Conservation (phyloP, 805 yeast genomes). For the Nakazawaea holstii region DNA sequence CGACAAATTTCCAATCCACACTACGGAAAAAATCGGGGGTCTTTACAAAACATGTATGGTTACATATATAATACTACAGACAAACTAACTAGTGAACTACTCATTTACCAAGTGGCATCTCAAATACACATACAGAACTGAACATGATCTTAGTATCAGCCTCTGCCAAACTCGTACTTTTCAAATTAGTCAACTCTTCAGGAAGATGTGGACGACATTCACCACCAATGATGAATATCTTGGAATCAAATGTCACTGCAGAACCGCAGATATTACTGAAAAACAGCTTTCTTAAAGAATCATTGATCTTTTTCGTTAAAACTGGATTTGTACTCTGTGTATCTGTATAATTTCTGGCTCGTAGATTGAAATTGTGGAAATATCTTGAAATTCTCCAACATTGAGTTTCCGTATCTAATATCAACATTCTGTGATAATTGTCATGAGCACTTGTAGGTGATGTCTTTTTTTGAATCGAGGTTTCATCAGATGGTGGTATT, state of each 20-base stretch:
- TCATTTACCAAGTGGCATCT: slow-evolving; percentile 6
- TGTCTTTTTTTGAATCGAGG: not conserved
- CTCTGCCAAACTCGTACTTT: not conserved
- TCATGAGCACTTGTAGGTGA: not conserved
- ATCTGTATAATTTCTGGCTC: slow-evolving; percentile 1
- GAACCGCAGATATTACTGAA: slow-evolving; percentile 12
- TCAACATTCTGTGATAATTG: slow-evolving; percentile 6
- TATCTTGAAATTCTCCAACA: slow-evolving; percentile 7
- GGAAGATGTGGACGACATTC: slow-evolving; percentile 10
- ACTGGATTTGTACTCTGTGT: not conserved
- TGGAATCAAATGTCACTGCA: not conserved
- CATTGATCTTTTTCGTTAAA: not conserved
- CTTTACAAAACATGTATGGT: not conserved
- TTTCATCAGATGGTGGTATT: not conserved
- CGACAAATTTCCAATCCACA: not conserved
- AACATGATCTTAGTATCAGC: not conserved
- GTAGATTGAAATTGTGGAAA: slow-evolving; percentile 8
- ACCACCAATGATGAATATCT: slow-evolving; percentile 10
- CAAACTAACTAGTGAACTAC: not conserved
- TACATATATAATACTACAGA: not conserved
- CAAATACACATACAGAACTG: slow-evolving; percentile 7
- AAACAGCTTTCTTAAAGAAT: slow-evolving; percentile 5
- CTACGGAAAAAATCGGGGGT: not conserved
- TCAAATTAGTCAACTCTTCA: not conserved
- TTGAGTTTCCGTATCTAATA: slow-evolving; percentile 7